Evolutionary conservation across 108 stramenopile genomes (phyloP), one percentile per base, ranked within the genome.

Genomic region (Bacterosira constricta): DNA sequence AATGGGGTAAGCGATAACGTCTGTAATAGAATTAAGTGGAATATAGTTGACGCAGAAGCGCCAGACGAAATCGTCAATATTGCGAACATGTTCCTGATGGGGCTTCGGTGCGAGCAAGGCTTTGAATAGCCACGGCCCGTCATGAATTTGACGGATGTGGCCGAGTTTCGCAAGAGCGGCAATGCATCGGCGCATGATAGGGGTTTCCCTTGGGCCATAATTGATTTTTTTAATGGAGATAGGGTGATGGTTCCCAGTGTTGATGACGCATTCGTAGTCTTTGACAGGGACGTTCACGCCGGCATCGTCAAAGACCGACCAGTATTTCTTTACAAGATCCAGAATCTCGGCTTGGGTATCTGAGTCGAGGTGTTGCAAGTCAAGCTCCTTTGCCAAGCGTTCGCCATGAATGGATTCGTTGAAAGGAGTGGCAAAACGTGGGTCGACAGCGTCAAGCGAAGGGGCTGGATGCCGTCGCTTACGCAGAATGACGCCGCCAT

Each of bases 391-490:
- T 4, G 4, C 6, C 34, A 66, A 54, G 10, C 35, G 7, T 25
- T 66, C 18, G 15, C 30, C 55, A 45, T 56, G 55, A 8, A 9
- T 44, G 8, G 38, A 6, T 2, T 9, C 20, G 51, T 52, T 25
- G 30, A 31, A 66, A 4, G 31, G 65, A 8, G 36, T 4, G 36
- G 34, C 11, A 25, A 66, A 66, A 3, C 17, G 6, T 23, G 65
- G 65, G 35, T 68, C 55, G 32, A 57, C 18, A n/a, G 12, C 30
- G 51, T 66, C 23, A 20, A 66, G 32, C 3, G 53, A 21, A 3
- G 54, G 53, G 18, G 41, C 41, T 39, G 37, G 53, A 45, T 68
- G 67, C 12, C 30, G 36, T n/a, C 34, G 42, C 29, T 68, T 68
- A 6, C 67, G 27, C 39, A 56, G 4, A 5, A 68, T 12, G 13